Evolutionary conservation across 306 rosid genomes (phyloP).

Genomic region (Erythrophleum fordii): DNA sequence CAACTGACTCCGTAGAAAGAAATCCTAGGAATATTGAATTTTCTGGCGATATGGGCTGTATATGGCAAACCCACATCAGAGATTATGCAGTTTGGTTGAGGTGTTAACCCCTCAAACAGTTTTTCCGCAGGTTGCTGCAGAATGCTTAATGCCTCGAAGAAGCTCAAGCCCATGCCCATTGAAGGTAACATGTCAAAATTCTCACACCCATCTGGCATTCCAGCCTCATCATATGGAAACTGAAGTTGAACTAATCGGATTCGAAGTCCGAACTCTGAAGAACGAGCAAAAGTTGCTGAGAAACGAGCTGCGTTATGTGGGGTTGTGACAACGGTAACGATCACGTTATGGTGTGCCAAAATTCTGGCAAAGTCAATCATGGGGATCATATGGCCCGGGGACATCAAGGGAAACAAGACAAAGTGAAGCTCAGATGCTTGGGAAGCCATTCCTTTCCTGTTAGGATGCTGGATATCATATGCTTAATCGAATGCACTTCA

Average conservation of each 20-base stretch:
- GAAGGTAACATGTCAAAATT: constrained; percentile 69
- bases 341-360: constrained; percentile 35
- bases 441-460: constrained; percentile 34
- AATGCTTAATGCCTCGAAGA: constrained; percentile 38
- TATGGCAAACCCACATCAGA: constrained; percentile 62
- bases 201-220: constrained; percentile 67
- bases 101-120: constrained; percentile 43
- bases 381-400: constrained; percentile 57
- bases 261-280: constrained; percentile 8
- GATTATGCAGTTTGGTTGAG: constrained; percentile 65
- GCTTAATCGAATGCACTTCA: background rate
- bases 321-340: constrained; percentile 50
- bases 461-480: no score
- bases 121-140: constrained; percentile 49
- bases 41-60: constrained; percentile 53
- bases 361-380: constrained; percentile 53
- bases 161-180: constrained; percentile 15
- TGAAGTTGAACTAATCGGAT: constrained; percentile 38
- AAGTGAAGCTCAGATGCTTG: constrained; percentile 49
- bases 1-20: constrained; percentile 57
- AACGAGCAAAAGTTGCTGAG: constrained; percentile 28
- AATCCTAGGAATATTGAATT: constrained; percentile 60
- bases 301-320: constrained; percentile 51
- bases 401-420: constrained; percentile 45
- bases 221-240: constrained; percentile 47